Percentiles rank a stretch among this genome's conserved stretches.
These are phyloP conservation scores for Phylloporus sp. DNA, from an alignment of 768 basidiomycete genomes.

Conservation along the genomic window DNA sequence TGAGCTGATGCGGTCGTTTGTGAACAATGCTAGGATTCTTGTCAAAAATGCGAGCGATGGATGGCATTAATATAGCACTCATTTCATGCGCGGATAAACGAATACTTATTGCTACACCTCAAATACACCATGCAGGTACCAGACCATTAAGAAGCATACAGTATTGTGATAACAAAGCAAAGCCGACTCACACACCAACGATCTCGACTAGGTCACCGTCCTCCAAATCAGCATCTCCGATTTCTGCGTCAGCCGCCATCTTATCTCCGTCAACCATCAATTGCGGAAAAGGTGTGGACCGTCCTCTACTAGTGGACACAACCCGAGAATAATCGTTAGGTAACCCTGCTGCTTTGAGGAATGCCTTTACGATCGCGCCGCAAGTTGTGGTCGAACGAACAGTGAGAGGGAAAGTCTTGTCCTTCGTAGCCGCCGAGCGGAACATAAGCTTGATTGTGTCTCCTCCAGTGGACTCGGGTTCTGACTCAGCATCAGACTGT, in stretches of 20 bases:
- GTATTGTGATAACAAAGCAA: conserved; percentile 4
- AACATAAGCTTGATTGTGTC: conserved; percentile 65
- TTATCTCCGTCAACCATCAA: conserved; percentile 70
- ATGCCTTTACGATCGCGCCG: conserved; percentile 70
- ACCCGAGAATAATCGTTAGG: conserved; percentile 46
- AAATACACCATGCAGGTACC: conserved; percentile 5
- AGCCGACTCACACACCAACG: conserved; percentile 44
- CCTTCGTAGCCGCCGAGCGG: conserved; percentile 48
- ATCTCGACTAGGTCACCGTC: conserved; percentile 81
- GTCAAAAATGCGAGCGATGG: conserved; percentile 68
- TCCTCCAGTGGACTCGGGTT: conserved; percentile 34
- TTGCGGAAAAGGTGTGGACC: conserved; percentile 21
- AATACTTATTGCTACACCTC: not conserved
- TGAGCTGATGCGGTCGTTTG: conserved; percentile 86
- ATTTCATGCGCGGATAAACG: not conserved
- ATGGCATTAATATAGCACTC: conserved; percentile 31
- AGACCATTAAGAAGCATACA: conserved; percentile 12
- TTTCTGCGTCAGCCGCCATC: conserved; percentile 54
- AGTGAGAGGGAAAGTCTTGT: conserved; percentile 56
- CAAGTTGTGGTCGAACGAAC: conserved; percentile 76
- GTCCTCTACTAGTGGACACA: conserved; percentile 35
- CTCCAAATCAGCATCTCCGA: conserved; percentile 67
- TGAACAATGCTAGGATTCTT: conserved; percentile 90
- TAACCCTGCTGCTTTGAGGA: conserved; percentile 64
- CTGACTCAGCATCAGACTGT: conserved; percentile 28